phyloP scores from a whole-genome alignment of 2,329 filamentous ascomycete species.

The Pseudogymnoascus pannorum region DNA sequence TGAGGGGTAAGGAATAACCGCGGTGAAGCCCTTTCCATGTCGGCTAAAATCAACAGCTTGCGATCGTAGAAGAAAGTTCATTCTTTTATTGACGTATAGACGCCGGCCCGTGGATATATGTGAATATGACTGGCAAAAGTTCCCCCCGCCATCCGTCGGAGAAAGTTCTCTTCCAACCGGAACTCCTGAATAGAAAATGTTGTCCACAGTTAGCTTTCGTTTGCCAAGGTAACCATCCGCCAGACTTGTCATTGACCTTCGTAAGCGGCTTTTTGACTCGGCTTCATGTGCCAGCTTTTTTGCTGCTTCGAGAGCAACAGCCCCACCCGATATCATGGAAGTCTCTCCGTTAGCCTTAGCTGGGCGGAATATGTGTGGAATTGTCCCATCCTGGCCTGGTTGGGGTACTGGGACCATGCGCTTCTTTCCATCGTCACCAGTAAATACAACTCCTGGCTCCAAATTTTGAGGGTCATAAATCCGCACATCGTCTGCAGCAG shows the following conservation, averaged over 20 bases:
- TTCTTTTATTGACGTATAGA: slow-evolving; percentile 35
- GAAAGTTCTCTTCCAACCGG: slow-evolving; percentile 25
- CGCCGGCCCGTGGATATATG: slow-evolving; percentile 37
- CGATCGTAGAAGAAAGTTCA: slow-evolving; percentile 35
- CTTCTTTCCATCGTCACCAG: slow-evolving; percentile 19
- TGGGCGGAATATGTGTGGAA: background rate
- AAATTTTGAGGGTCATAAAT: slow-evolving; percentile 12
- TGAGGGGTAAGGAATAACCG: slow-evolving; percentile 24
- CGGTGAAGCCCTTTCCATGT: slow-evolving; percentile 17
- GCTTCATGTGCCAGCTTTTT: slow-evolving; percentile 6
- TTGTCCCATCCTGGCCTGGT: background rate
- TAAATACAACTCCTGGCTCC: slow-evolving; percentile 17
- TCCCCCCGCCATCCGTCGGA: slow-evolving; percentile 22
- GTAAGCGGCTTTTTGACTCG: slow-evolving; percentile 4
- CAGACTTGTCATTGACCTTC: slow-evolving; percentile 5
- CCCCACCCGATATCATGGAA: background rate
- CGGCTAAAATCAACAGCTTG: slow-evolving; percentile 15
- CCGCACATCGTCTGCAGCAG: slow-evolving; percentile 20
- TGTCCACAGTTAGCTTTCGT: slow-evolving; percentile 30
- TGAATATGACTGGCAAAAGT: slow-evolving; percentile 19
- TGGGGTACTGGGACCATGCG: slow-evolving; percentile 12
- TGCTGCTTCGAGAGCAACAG: background rate
- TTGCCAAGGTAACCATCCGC: slow-evolving; percentile 32
- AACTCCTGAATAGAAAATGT: slow-evolving; percentile 34
- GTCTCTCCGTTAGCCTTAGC: background rate